These are phyloP conservation scores for Curvularia sp. DNA, from an alignment of 2,329 filamentous ascomycete species.

Conservation along the genomic window DNA sequence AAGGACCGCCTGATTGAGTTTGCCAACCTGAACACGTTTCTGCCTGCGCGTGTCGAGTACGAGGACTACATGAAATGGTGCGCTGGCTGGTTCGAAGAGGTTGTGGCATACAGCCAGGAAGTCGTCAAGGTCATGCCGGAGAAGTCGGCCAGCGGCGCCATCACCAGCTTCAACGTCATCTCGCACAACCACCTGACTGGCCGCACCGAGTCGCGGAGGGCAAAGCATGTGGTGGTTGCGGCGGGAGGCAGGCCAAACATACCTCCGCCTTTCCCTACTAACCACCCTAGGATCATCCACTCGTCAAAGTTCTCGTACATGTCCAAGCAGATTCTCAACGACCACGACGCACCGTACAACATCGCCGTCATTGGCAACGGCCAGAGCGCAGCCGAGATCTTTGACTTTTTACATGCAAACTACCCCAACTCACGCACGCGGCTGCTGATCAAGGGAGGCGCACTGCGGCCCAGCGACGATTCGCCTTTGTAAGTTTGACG, in stretches of 20 bases:
- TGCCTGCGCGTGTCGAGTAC: constrained; percentile 86
- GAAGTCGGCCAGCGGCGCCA: constrained; percentile 57
- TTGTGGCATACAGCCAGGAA: constrained; percentile 79
- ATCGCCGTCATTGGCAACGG: constrained; percentile 88
- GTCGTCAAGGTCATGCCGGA: constrained; percentile 75
- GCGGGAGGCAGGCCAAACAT: constrained; percentile 73
- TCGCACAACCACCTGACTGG: constrained; percentile 69
- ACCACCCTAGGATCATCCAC: constrained; percentile 79
- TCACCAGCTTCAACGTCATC: constrained; percentile 72
- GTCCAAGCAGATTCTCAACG: constrained; percentile 66
- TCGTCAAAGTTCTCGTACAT: constrained; percentile 82
- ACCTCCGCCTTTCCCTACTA: constrained; percentile 71
- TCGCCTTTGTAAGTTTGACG: constrained; percentile 81
- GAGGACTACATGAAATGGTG: constrained; percentile 97
- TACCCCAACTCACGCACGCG: constrained; percentile 83
- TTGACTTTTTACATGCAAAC: constrained; percentile 81
- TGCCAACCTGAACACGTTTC: constrained; percentile 87
- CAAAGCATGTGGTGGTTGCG: constrained; percentile 74
- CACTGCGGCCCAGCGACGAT: constrained; percentile 89
- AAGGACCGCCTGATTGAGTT: constrained; percentile 86
- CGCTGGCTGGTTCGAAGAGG: constrained; percentile 75
- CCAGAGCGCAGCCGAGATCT: constrained; percentile 95
- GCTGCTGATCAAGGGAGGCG: constrained; percentile 82
- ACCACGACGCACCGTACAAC: constrained; percentile 66
- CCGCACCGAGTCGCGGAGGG: constrained; percentile 60